phyloP scores from a whole-genome alignment of 345 rosid species.

The Brassica carinata region DNA sequence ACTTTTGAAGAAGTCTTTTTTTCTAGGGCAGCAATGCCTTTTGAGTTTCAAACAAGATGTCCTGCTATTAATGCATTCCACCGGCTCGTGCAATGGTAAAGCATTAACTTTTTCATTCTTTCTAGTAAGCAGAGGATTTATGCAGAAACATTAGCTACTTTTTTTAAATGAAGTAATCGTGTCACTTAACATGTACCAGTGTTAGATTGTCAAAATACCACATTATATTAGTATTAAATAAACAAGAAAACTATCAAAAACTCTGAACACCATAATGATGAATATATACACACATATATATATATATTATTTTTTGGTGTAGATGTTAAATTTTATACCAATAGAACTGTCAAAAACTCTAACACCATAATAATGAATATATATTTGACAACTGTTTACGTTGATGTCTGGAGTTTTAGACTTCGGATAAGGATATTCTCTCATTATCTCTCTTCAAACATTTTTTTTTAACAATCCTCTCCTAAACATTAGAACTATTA shows the following conservation, averaged over 20 bases:
- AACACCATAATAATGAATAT: too few species aligned
- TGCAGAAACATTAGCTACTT: neutral
- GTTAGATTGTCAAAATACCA: too few species aligned
- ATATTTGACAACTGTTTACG: constrained; percentile 8
- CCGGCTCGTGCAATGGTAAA: neutral
- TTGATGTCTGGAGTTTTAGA: neutral
- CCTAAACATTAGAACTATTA: neutral
- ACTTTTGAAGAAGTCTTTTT: too few species aligned
- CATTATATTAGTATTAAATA: neutral
- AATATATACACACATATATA: too few species aligned
- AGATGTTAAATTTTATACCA: too few species aligned
- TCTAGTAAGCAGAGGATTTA: neutral
- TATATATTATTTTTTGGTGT: too few species aligned
- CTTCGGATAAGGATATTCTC: neutral
- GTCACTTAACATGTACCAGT: neutral
- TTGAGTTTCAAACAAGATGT: too few species aligned
- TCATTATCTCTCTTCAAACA: too few species aligned
- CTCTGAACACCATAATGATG: too few species aligned
- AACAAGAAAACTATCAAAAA: neutral
- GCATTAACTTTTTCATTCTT: neutral
- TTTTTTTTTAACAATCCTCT: too few species aligned
- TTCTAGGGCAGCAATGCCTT: too few species aligned
- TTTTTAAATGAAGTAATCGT: neutral
- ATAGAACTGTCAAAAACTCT: too few species aligned
- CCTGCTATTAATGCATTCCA: neutral